Base-by-base conservation (phyloP, 2,329 filamentous ascomycete genomes). In the Pyricularia pennisetigena region DNA sequence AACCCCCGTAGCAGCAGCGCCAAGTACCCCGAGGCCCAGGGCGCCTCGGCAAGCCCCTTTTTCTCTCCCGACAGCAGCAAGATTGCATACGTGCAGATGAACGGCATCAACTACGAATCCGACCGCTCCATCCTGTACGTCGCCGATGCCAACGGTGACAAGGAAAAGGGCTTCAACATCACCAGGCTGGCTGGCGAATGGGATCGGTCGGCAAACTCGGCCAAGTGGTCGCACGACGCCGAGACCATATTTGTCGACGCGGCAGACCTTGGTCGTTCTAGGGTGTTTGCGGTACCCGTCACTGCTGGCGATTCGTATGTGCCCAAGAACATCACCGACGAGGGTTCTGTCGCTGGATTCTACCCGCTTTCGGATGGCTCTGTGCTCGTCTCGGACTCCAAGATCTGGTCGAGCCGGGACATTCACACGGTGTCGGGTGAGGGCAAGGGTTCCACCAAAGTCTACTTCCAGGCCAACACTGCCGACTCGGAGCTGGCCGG, bases 81-180 rank as follows among this genome's bases (percentile, higher is more conserved):
- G 66, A 77, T 87, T 61, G 87, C 85, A 4, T 90, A 89, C 72
- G 75, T 89, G 67, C 85, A 86, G 71, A 88, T 88, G 86, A 81
- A 82, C 69, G 82, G 82, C 2, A 82, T 85, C 69, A 79, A 82
- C 9, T 90, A 90, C 72, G 87, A 90, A 74, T 76, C 76, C 23
- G 76, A 77, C 67, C 76, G 76, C n/a, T 74, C 72, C 66, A 77
- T 76, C 28, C 65, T 78, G 12, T 78, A 78, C 67, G 71, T 77
- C 24, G 76, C 76, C 57, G 66, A 67, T 29, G 66, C 59, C 28
- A 57, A 49, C 6, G 26, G 65, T 5, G 70, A 73, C 35, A 79
- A 84, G 2, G 84, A 89, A 73, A 82, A 83, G 71, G 77, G 78
- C 3, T 83, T 82, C 69, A 74, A 77, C 35, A 74, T 77, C 49